A percentile compares a stretch with the other conserved stretches of the same genome.
These are phyloP conservation scores for Nothophaeocryptopus gaeumannii DNA, from an alignment of 2,329 filamentous ascomycete species.

Conservation along the genomic window DNA sequence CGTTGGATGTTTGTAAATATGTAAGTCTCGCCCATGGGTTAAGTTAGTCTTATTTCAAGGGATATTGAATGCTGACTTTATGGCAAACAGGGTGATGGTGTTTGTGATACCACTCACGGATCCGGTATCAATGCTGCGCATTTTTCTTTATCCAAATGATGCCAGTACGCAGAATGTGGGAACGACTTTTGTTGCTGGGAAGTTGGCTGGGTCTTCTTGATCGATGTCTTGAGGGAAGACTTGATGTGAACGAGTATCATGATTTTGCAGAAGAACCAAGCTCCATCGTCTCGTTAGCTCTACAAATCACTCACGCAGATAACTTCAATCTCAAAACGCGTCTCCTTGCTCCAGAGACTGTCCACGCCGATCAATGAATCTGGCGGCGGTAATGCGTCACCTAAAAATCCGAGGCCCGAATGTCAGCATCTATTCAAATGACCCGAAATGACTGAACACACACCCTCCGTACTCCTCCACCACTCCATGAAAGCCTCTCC, in stretches of 20 bases:
- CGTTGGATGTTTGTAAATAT: constrained; percentile 36
- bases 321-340: constrained; percentile 18
- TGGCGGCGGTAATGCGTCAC: constrained; percentile 8
- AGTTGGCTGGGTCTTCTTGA: constrained; percentile 7
- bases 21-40: constrained; percentile 11
- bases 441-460: background rate
- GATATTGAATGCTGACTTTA: constrained; percentile 14
- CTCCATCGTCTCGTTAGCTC: no score
- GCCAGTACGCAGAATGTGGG: constrained; percentile 34
- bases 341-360: constrained; percentile 20
- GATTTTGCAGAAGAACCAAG: no score
- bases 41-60: no score
- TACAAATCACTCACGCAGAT: constrained; percentile 13
- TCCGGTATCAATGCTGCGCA: constrained; percentile 34
- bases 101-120: constrained; percentile 36
- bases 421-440: no score
- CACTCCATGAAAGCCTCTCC: constrained; percentile 14
- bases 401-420: no score
- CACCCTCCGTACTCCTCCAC: constrained; percentile 20
- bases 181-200: constrained; percentile 24
- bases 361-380: constrained; percentile 21
- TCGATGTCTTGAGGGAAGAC: no score
- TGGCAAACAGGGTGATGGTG: constrained; percentile 33
- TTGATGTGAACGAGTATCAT: no score
- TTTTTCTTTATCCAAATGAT: constrained; percentile 29